Base-by-base conservation (phyloP, 108 stramenopile species). In the Cylindrotheca fusiformis region DNA sequence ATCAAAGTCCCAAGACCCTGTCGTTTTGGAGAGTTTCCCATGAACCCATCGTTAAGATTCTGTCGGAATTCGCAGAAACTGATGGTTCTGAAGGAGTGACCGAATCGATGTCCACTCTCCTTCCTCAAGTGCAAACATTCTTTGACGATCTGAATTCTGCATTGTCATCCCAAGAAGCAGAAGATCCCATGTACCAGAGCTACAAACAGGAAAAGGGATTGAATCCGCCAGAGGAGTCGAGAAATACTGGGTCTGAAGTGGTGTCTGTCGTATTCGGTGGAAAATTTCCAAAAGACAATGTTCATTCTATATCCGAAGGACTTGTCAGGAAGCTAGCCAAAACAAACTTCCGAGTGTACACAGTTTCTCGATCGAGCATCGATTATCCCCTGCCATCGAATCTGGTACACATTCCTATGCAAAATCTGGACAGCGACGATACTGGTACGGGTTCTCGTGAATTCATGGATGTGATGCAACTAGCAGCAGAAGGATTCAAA, bases 251-350 rank as follows among this genome's bases (percentile, higher is more conserved):
- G 27, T 20, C 48, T 19, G 44, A 10, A 2, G 45, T 20, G 25
- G 36, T 56, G 0, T 41, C 66, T 6, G 55, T 67, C 2, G 66
- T 67, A 0, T 57, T 67, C 49, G 66, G 66, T 57, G 66, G 66
- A 48, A 67, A 67, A 28, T 67, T 31, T 31, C 31, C 61, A 49
- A 36, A 51, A 20, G 2, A 51, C 1, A 26, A 28, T 19, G 46
- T 56, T 19, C 36, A 27, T 32, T 57, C 55, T 29, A 67, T 67
- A 47, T 49, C 66, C 26, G 66, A 67, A 67, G 4, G 28, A 2
- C 46, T 67, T n/a, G 66, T 67, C 21, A n/a, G 27, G 5, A 57
- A 47, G 24, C 66, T 67, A 1, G 55, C 55, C 24, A 56, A 67
- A 48, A 14, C 3, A 4, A 24, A 22, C 3, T 12, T 45, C 22